phyloP scores from a whole-genome alignment of 148 eudicot species.

The Rhododendron vialii region DNA sequence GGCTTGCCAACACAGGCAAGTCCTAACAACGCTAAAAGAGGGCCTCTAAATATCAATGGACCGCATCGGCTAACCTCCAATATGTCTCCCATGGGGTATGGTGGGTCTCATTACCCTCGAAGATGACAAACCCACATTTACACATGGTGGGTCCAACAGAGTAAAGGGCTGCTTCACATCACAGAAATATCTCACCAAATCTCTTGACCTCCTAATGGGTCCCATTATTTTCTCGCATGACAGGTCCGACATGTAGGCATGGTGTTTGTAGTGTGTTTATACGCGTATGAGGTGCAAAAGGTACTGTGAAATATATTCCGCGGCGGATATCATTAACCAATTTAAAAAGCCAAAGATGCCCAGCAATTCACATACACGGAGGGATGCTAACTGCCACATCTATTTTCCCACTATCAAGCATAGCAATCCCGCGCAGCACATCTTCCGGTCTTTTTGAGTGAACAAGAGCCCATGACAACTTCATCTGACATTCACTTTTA shows the following conservation, averaged over 20 bases:
- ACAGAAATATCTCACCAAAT: background rate
- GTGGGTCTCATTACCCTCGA: no score
- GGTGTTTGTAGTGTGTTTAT: no score
- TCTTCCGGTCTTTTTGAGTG: conserved; percentile 37
- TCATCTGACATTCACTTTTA: conserved; percentile 30
- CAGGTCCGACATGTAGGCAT: background rate
- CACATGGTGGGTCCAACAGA: no score
- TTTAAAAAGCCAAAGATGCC: background rate
- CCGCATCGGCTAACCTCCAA: no score
- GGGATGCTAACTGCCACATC: background rate
- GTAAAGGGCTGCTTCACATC: no score
- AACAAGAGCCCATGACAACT: conserved; percentile 43
- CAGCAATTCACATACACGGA: background rate
- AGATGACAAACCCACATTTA: no score
- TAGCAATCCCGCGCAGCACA: conserved; percentile 43
- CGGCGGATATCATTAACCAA: background rate
- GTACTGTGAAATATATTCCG: background rate
- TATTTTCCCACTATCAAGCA: conserved; percentile 28
- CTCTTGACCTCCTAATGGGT: background rate
- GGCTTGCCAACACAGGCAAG: no score
- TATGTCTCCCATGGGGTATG: no score
- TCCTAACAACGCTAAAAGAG: no score
- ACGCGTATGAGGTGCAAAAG: background rate
- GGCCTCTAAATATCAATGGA: no score
- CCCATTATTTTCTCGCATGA: no score